Evolutionary conservation across 176 grass and related monocot species (phyloP), one percentile per base, ranked within the genome.

Genomic region (Alopecurus myosuroides): DNA sequence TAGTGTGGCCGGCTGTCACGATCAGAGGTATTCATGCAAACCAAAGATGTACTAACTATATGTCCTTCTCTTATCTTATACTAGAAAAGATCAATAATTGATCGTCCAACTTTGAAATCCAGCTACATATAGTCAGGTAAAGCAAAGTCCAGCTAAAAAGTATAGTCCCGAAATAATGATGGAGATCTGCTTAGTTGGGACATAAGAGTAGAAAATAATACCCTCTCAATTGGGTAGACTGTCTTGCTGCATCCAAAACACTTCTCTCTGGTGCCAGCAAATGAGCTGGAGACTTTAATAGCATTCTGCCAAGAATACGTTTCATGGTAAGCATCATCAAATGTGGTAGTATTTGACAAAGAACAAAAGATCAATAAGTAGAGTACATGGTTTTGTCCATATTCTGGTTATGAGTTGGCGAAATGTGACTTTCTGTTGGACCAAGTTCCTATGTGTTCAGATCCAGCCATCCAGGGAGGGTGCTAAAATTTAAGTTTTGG

Each of bases 221-320:
- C 97, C 90, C 97, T 96, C 78, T 99, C 97, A 51, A 87, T 99
- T 52, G 97, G 97, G 77, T 99, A 99, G 37, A 92, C 97, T 17
- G 94, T 99, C 91, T 88, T 99, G 55, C 30, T 86, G 88, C 97
- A 99, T 85, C 89, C 97, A 86, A 94, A 78, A 73, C 97, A 99
- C 79, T 94, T 99, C 81, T 99, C 97, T 85, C 88, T 96, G 33
- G 94, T 99, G 75, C 94, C 97, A 81, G 77, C 97, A 88, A 99
- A 99, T 82, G 90, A 81, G 76, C 88, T 90, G 1, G 94, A 96
- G 23, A 94, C 97, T 92, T 96, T 99, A 60, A 77, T 77, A 63
- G 91, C 93, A 77, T 95, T 93, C 96, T 98, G 91, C 82, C 87
- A 92, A 90, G 61, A 42, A 85, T n/a, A 66, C 14, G 69, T 10